phyloP scores from a whole-genome alignment of 2,329 filamentous ascomycete species.

The Chaetomium olivaceum region DNA sequence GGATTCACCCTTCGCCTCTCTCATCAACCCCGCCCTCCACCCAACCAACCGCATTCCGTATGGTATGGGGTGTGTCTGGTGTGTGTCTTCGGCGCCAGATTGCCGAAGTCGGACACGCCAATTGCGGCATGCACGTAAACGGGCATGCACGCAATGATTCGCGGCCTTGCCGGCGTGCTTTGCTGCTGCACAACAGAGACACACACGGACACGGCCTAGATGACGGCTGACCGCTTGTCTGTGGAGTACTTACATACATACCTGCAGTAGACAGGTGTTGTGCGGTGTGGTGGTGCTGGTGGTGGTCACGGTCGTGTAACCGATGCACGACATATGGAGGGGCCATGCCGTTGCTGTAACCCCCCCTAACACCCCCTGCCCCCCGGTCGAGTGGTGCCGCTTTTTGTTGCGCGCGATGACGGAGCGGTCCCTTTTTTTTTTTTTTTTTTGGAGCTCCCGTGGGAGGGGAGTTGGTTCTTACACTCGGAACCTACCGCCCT shows the following conservation, averaged over 20 bases:
- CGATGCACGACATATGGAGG: constrained; percentile 1
- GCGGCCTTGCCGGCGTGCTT: background rate
- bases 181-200: background rate
- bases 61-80: background rate
- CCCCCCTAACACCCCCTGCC: background rate
- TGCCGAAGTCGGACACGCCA: constrained; percentile 15
- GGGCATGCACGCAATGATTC: background rate
- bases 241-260: constrained; percentile 1
- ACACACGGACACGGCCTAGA: background rate
- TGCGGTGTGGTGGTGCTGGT: no score
- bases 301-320: background rate
- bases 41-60: background rate
- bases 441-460: background rate
- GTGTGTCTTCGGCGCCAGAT: constrained; percentile 10
- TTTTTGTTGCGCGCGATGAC: background rate
- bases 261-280: no score
- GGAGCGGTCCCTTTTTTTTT: background rate
- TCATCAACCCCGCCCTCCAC: background rate
- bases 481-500: background rate
- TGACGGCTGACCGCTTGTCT: constrained; percentile 3
- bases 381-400: no score
- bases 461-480: background rate
- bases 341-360: background rate
- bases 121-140: background rate
- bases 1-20: background rate